Percentiles rank a stretch among this genome's conserved stretches.
These are phyloP conservation scores for Alternaria incomplexa DNA, from an alignment of 2,329 filamentous ascomycete genomes.

Conservation along the genomic window DNA sequence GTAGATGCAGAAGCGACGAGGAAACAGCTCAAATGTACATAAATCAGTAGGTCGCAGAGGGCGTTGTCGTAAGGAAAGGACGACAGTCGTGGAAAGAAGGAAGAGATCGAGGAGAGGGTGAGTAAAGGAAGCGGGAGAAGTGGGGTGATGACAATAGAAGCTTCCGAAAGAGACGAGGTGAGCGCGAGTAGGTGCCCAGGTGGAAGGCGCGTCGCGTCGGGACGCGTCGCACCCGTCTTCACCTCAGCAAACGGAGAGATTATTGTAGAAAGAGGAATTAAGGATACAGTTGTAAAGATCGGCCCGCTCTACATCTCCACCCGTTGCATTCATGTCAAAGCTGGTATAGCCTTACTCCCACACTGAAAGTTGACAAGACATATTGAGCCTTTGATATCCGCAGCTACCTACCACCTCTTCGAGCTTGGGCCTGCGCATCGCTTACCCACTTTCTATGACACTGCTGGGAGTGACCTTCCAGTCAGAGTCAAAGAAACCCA, in stretches of 20 bases:
- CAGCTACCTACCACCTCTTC: background rate
- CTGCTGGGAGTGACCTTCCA: slow-evolving; percentile 60
- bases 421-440: background rate
- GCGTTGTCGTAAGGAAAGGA: slow-evolving; percentile 21
- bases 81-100: slow-evolving; percentile 20
- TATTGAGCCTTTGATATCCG: background rate
- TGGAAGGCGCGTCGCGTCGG: slow-evolving; percentile 19
- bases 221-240: slow-evolving; percentile 13
- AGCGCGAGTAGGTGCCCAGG: slow-evolving; percentile 6
- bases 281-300: background rate
- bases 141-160: slow-evolving; percentile 15
- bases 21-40: slow-evolving; percentile 33
- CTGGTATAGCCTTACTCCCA: background rate
- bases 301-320: background rate
- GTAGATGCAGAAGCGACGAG: slow-evolving; percentile 41
- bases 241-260: slow-evolving; percentile 6
- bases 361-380: background rate
- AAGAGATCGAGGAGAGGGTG: slow-evolving; percentile 10
- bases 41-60: slow-evolving; percentile 25
- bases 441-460: slow-evolving; percentile 36
- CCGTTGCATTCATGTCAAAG: background rate
- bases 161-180: slow-evolving; percentile 10
- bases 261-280: background rate
- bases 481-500: slow-evolving; percentile 62
- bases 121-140: slow-evolving; percentile 12